phyloP scores from a whole-genome alignment of 2,329 filamentous ascomycete species.

The Aureobasidium sp. region DNA sequence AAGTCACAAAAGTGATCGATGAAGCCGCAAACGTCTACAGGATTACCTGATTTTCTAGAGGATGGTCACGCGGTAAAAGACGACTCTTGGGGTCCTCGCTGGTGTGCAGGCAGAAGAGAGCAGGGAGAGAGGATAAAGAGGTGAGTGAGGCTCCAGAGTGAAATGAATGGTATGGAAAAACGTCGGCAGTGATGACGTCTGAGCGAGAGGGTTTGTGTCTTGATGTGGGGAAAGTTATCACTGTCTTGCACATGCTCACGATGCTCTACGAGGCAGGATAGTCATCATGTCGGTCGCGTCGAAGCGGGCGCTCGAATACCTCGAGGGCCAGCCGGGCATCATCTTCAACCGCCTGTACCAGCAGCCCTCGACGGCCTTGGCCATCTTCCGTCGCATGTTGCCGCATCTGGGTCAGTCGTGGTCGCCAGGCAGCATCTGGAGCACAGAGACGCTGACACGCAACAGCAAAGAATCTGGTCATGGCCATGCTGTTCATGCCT shows the following conservation, averaged over 20 bases:
- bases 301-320: slow-evolving; percentile 71
- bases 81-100: not conserved
- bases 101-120: not conserved
- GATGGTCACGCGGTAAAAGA: not conserved
- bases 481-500: slow-evolving; percentile 89
- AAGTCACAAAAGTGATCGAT: not conserved
- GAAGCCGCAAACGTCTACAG: not conserved
- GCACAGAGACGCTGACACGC: not conserved
- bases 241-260: slow-evolving; percentile 6
- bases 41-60: not conserved
- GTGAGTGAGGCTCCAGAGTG: not conserved
- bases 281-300: slow-evolving; percentile 47
- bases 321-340: slow-evolving; percentile 82
- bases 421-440: not conserved
- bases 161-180: not conserved
- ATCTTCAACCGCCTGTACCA: slow-evolving; percentile 90
- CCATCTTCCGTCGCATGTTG: slow-evolving; percentile 95
- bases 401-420: slow-evolving; percentile 67
- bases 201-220: not conserved
- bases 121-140: not conserved
- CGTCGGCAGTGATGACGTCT: slow-evolving; percentile 1
- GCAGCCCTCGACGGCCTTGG: slow-evolving; percentile 89
- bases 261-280: slow-evolving; percentile 9
- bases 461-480: slow-evolving; percentile 86
- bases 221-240: not conserved